Percentiles rank a stretch among this genome's conserved stretches.
These are phyloP conservation scores for Citrullus amarus DNA, from an alignment of 306 rosid species.

Conservation along the genomic window DNA sequence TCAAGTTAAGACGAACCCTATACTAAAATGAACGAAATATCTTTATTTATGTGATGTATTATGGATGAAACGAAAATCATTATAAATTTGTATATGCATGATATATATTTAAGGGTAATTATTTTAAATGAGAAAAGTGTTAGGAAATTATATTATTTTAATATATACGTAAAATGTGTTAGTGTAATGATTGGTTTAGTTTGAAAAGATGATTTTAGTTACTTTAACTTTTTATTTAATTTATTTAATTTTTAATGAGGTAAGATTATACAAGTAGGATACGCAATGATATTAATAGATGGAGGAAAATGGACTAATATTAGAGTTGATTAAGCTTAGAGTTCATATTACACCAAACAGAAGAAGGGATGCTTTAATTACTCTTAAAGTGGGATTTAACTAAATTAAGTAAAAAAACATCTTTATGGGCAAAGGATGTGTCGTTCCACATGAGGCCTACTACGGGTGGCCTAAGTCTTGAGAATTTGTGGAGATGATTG, in stretches of 20 bases:
- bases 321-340: neutral
- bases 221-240: neutral
- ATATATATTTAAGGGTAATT: too few species aligned
- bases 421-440: neutral
- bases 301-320: too few species aligned
- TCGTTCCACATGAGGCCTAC: constrained; percentile 7
- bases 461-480: neutral
- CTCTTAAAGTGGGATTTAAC: neutral
- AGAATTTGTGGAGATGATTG: neutral
- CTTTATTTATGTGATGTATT: too few species aligned
- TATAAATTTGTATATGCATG: too few species aligned
- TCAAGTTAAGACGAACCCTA: too few species aligned
- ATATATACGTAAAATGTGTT: too few species aligned
- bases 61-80: too few species aligned
- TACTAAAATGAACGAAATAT: too few species aligned
- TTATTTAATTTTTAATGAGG: too few species aligned
- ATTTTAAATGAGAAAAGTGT: too few species aligned
- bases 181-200: neutral
- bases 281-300: neutral
- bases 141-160: too few species aligned
- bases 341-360: neutral
- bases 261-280: neutral
- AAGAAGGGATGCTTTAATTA: neutral
- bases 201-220: neutral
- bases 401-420: neutral